Evolutionary conservation across 177 flowering plant species (phyloP), one percentile per base, ranked within the genome.

Genomic region (Vitis hybrid): DNA sequence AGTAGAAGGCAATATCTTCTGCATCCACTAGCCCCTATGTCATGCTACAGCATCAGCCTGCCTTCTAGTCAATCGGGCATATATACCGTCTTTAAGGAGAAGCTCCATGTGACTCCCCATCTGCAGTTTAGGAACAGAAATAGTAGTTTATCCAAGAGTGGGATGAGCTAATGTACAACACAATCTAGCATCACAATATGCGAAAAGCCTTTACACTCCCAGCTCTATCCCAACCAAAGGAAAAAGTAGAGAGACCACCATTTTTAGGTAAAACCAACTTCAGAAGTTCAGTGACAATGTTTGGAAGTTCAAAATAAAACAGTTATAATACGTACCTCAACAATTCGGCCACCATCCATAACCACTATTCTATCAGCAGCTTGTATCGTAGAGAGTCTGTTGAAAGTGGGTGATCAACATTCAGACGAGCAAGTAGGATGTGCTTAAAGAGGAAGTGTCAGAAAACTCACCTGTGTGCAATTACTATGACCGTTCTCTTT

Each of bases 341-440:
- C 86, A 46, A 94, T 79, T 68, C 73, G 83, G 62, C 98, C 97
- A 61, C 85, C 74, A 54, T 86, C 88, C 97, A 94, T 88, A 14
- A 88, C 97, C 68, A 94, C 89, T 60, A 94, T 92, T 62, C 92
- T 79, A 73, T 94, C 97, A 48, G 98, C 97, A 65, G 92, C 92
- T 87, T 86, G 93, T 67, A 94, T 84, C 32, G 98, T 94, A 2
- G 98, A 92, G 56, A 94, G 85, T 83, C 97, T 94, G 87, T 55
- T 80, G 58, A 68, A 66, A 35, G 19, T 19, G 52, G 12, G 16
- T 9, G 27, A 56, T 52, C 35, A 63, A 66, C 63, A 49, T 16
- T 15, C 11, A 59, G 61, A 61, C 16, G 11, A 11, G 11, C 64
- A 35, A 52, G 30, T 13, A 32, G 16, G 24, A 24, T 30, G 49